These are phyloP conservation scores for Xylaria sp. DNA, from an alignment of 2,329 filamentous ascomycete species.

Conservation along the genomic window DNA sequence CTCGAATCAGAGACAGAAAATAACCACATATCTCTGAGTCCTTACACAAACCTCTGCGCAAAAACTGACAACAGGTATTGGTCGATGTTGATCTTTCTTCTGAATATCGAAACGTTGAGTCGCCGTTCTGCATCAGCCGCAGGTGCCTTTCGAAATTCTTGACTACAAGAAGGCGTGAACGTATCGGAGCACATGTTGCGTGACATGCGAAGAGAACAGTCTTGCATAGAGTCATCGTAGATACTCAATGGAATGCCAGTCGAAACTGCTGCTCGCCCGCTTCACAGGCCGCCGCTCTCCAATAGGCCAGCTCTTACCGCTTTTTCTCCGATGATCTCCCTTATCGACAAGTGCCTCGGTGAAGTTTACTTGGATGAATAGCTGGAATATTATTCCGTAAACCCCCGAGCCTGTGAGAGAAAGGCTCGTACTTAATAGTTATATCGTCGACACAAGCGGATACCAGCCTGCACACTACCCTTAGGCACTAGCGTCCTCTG, in stretches of 20 bases:
- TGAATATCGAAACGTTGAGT: background rate
- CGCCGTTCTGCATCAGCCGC: background rate
- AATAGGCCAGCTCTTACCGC: background rate
- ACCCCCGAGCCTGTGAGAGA: no score
- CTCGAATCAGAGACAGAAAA: background rate
- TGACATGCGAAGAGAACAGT: background rate
- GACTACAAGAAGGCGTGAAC: background rate
- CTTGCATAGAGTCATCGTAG: background rate
- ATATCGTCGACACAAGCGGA: background rate
- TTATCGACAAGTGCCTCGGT: no score
- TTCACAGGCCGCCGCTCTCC: background rate
- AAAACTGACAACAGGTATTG: background rate
- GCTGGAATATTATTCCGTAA: background rate
- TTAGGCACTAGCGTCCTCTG: background rate
- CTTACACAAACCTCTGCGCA: background rate
- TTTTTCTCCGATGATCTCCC: background rate
- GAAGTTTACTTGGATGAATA: background rate
- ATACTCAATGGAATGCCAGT: background rate
- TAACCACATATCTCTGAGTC: background rate
- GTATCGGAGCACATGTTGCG: background rate
- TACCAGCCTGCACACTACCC: background rate
- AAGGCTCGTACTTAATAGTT: background rate
- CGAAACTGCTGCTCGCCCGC: background rate
- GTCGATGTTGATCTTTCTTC: background rate
- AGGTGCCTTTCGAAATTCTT: background rate